Base-by-base conservation (phyloP, 495 filamentous ascomycete genomes). In the Lasiosphaeria miniovina region DNA sequence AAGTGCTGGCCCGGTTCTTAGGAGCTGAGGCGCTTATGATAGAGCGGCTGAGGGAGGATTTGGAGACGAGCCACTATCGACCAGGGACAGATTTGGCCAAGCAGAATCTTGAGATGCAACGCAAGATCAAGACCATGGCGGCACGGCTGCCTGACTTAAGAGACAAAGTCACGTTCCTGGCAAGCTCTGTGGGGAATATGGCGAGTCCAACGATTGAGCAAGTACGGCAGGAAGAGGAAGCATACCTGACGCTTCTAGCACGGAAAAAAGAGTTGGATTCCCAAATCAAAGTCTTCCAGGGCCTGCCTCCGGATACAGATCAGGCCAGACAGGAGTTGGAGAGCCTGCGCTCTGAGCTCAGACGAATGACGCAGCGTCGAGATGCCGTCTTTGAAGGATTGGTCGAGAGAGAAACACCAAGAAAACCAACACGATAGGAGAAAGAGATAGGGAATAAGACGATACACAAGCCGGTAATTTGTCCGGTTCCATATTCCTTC, bases 361-460 rank as follows among this genome's bases (percentile, higher is more conserved):
- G 76, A 33, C 70, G 74, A 17, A 71, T 90, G 49, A 85, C 74
- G 48, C 74, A 71, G 61, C 70, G 80, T 61, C 80, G 90, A 49
- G 89, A 95, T 68, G 78, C 69, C 34, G 79, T 90, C 62, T 90
- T 93, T 70, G 90, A 90, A 58, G 77, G 71, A 6, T 57, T 83
- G 24, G 80, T 82, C 3, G 80, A 84, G 63, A 73, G 77, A 32
- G 80, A 81, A 60, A 80, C 73, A 34, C 79, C 80, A 1, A 66
- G 69, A 58, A 82, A 82, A 59, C 58, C 62, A 38, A 17, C 48
- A 32, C 53, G 61, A 49, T 51, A 51, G 32, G 32, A 49, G 14
- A 17, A 8, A 49, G 46, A 49, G 24, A 49, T 7, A n/a, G 14
- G 15, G 14, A 49, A 3, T 31, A 51, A 51, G 8, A 10, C 10